phyloP scores from a whole-genome alignment of 2,329 filamentous ascomycete genomes.

The Fusarium pseudograminearum region DNA sequence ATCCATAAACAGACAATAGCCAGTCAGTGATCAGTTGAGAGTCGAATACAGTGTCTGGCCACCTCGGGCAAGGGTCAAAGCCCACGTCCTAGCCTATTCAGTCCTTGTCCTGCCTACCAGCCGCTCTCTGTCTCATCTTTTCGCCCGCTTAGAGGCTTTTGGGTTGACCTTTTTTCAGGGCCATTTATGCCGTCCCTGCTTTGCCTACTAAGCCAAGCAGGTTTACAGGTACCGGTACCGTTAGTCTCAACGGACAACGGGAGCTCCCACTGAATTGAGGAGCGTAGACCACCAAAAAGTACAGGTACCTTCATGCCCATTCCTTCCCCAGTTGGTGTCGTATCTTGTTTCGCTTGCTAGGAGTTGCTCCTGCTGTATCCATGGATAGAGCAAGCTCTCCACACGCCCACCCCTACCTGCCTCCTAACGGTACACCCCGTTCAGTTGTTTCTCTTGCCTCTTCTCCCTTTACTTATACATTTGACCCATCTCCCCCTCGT shows the following conservation, averaged over 20 bases:
- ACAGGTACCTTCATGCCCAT: conserved; percentile 29
- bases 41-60: not conserved
- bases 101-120: conserved; percentile 12
- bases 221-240: conserved; percentile 1
- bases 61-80: conserved; percentile 24
- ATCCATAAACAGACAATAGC: not conserved
- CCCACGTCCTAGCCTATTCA: conserved; percentile 6
- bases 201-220: not conserved
- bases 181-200: conserved; percentile 19
- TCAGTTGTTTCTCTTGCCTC: conserved; percentile 22
- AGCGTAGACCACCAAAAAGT: conserved; percentile 19
- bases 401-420: conserved; percentile 31
- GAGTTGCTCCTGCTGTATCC: not conserved
- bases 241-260: conserved; percentile 19
- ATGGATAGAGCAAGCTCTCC: conserved; percentile 8
- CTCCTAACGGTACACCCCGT: conserved; percentile 17
- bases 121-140: conserved; percentile 40
- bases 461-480: conserved; percentile 35
- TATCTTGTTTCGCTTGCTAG: conserved; percentile 44
- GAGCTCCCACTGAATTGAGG: conserved; percentile 13
- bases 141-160: conserved; percentile 21
- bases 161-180: conserved; percentile 27
- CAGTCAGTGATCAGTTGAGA: conserved; percentile 29
- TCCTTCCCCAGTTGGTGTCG: conserved; percentile 39
- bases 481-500: conserved; percentile 25